phyloP scores from a whole-genome alignment of 2,329 filamentous ascomycete species.

The Ophiostoma sp. region DNA sequence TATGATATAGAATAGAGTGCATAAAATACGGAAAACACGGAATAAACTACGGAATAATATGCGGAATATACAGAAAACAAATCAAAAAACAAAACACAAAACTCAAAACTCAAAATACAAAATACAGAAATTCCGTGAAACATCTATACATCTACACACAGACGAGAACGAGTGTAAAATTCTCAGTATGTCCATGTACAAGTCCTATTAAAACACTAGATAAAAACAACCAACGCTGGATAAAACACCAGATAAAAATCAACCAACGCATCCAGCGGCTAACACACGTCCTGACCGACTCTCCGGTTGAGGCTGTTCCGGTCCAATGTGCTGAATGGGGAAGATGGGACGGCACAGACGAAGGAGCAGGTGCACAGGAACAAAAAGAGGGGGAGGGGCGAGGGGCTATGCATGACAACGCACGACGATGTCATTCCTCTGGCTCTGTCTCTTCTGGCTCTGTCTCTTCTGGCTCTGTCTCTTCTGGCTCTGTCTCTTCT shows the following conservation, averaged over 20 bases:
- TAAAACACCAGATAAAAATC: neutral
- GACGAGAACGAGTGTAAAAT: too few species aligned
- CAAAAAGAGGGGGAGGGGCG: neutral
- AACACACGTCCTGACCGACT: neutral
- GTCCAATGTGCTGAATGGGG: neutral
- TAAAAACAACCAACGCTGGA: neutral
- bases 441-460: neutral
- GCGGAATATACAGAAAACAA: too few species aligned
- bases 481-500: neutral
- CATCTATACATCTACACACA: too few species aligned
- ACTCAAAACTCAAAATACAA: too few species aligned
- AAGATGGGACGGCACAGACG: neutral
- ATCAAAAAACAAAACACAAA: too few species aligned
- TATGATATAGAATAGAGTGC: too few species aligned
- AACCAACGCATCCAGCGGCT: neutral
- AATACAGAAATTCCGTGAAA: too few species aligned
- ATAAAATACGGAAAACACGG: too few species aligned
- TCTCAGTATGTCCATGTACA: too few species aligned
- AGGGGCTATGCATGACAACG: slow-evolving; percentile 8
- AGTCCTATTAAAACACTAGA: neutral
- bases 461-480: neutral
- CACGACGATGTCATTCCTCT: neutral
- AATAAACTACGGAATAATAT: too few species aligned
- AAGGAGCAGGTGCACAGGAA: neutral
- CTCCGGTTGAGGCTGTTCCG: neutral